Evolutionary conservation across 2,329 filamentous ascomycete genomes (phyloP).

Genomic region (Intubia oerlemansii): DNA sequence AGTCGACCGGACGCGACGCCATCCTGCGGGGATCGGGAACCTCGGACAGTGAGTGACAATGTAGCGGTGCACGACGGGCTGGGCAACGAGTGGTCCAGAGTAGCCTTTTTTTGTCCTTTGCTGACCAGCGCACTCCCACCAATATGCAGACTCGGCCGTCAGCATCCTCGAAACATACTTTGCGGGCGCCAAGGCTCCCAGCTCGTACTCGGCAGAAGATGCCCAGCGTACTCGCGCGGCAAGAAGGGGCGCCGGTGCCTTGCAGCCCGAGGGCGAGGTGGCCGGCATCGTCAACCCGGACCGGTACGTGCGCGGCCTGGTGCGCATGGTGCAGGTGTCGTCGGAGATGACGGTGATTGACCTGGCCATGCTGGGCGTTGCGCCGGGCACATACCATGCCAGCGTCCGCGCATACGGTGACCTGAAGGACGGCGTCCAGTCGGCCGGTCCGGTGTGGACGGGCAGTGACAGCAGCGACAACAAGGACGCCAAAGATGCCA

Average conservation of each 20-base stretch:
- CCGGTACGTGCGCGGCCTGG: slow-evolving; percentile 58
- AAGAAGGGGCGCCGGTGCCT: too few relatives aligned
- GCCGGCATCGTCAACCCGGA: slow-evolving; percentile 12
- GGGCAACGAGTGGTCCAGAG: too few relatives aligned
- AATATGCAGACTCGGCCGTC: slow-evolving; percentile 50
- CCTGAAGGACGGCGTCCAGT: slow-evolving; percentile 63
- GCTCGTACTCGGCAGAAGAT: slow-evolving; percentile 2
- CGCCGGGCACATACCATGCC: slow-evolving; percentile 62
- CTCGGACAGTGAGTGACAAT: slow-evolving; percentile 61
- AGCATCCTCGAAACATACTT: slow-evolving; percentile 85
- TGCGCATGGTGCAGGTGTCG: slow-evolving; percentile 81
- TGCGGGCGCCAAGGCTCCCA: too few relatives aligned
- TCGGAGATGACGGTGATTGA: slow-evolving; percentile 65
- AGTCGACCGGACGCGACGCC: slow-evolving; percentile 77
- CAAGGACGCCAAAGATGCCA: too few relatives aligned
- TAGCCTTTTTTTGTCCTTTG: neutral
- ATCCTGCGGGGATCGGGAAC: slow-evolving; percentile 77
- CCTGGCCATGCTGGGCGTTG: slow-evolving; percentile 63
- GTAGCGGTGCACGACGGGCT: too few relatives aligned
- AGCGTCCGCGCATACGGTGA: slow-evolving; percentile 74
- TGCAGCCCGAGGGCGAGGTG: too few relatives aligned
- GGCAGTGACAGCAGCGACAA: slow-evolving; percentile 15
- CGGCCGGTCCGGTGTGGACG: slow-evolving; percentile 66
- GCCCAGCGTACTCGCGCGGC: too few relatives aligned
- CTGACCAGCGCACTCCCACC: neutral